Percentiles rank a stretch among this genome's conserved stretches.
phyloP scores from a whole-genome alignment of 2,329 filamentous ascomycete genomes.

The Alternaria longipes region DNA sequence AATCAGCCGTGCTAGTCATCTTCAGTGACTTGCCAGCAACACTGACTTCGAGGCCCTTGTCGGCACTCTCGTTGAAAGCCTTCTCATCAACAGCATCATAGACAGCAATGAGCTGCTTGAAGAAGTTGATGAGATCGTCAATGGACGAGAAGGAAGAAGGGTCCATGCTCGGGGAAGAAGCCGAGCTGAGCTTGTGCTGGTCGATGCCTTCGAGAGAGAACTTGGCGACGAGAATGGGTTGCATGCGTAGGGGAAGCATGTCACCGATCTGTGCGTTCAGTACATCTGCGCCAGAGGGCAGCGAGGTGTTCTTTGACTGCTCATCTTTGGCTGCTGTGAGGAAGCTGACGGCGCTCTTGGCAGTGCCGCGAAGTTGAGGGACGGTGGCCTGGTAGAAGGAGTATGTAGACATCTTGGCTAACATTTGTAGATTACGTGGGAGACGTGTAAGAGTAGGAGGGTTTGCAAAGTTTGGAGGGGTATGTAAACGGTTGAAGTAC shows the following conservation, averaged over 20 bases:
- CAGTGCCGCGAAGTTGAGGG: constrained; percentile 21
- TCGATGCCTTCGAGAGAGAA: constrained; percentile 22
- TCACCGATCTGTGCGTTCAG: constrained; percentile 27
- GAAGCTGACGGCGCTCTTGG: constrained; percentile 24
- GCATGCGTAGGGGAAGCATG: constrained; percentile 34
- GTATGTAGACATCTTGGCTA: constrained; percentile 26
- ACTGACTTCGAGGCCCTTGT: constrained; percentile 24
- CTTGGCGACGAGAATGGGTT: constrained; percentile 29
- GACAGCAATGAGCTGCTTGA: constrained; percentile 23
- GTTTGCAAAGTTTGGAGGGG: neutral
- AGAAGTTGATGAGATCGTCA: constrained; percentile 32
- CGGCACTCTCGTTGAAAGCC: constrained; percentile 27
- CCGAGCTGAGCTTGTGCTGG: constrained; percentile 16
- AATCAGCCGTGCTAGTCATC: constrained; percentile 26
- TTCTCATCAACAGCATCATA: constrained; percentile 29
- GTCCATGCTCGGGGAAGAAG: constrained; percentile 14
- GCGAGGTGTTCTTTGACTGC: constrained; percentile 16
- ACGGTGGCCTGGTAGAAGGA: constrained; percentile 31
- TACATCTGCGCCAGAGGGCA: constrained; percentile 28
- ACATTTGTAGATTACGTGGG: neutral
- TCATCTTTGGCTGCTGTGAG: constrained; percentile 29
- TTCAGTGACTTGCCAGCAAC: constrained; percentile 21
- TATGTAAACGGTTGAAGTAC: neutral
- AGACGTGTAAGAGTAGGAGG: neutral
- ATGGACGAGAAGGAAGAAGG: constrained; percentile 23